Conservation (phyloP, 805 yeast species). For the Ogataea kodamae region DNA sequence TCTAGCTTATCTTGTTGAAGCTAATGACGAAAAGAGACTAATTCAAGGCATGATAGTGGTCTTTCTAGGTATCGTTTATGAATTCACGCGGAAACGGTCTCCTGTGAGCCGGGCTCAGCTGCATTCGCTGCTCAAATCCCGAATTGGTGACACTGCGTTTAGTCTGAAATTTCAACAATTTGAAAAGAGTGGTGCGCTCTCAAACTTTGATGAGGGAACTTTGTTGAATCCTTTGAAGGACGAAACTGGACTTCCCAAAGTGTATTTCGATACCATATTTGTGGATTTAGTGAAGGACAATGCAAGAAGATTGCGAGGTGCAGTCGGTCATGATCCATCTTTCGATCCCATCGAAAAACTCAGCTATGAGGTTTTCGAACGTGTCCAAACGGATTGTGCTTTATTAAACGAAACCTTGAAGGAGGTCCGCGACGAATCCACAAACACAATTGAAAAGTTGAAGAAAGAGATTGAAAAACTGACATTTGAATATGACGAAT, state of each 20-base stretch:
- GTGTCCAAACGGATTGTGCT: slow-evolving; percentile 36
- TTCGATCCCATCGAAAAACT: slow-evolving; percentile 66
- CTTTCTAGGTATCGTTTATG: slow-evolving; percentile 74
- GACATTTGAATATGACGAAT: slow-evolving; percentile 31
- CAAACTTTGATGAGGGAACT: slow-evolving; percentile 51
- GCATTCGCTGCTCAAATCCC: slow-evolving; percentile 57
- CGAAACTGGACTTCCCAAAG: slow-evolving; percentile 82
- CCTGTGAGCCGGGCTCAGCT: slow-evolving; percentile 60
- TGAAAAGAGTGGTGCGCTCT: slow-evolving; percentile 53
- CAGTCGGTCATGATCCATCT: slow-evolving; percentile 71
- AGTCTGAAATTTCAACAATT: slow-evolving; percentile 70
- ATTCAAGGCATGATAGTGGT: slow-evolving; percentile 69
- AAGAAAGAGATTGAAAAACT: slow-evolving; percentile 22
- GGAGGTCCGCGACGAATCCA: slow-evolving; percentile 19
- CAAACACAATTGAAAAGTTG: slow-evolving; percentile 17
- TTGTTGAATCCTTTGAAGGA: slow-evolving; percentile 56
- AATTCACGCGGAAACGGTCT: slow-evolving; percentile 62
- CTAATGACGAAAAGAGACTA: slow-evolving; percentile 35
- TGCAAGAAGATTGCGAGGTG: slow-evolving; percentile 58
- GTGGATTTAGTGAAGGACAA: slow-evolving; percentile 68
- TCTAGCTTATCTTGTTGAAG: slow-evolving; percentile 57
- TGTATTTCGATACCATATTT: slow-evolving; percentile 66
- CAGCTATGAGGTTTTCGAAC: slow-evolving; percentile 57
- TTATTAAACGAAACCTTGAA: slow-evolving; percentile 17
- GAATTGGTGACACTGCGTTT: slow-evolving; percentile 81